Evolutionary conservation across 2,329 filamentous ascomycete species (phyloP), one percentile per base, ranked within the genome.

Genomic region (Teratosphaeria destructans): DNA sequence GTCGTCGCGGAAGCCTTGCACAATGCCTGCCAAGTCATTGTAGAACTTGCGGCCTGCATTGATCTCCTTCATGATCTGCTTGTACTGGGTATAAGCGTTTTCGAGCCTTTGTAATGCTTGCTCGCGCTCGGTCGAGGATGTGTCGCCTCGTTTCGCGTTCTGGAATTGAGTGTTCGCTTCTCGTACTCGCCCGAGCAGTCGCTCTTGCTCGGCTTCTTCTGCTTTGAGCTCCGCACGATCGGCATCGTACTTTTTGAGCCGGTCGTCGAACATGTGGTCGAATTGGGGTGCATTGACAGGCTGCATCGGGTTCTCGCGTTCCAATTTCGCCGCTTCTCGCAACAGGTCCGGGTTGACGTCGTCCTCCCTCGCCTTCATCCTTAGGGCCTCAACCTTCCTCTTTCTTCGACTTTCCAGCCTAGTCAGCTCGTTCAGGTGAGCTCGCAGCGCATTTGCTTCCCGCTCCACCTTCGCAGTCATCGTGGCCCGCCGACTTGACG

Each of bases 11-110:
- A 96, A 97, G 10, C 86, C 81, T 43, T 85, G 87, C 0, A 96
- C 89, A 63, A 97, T 91, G 74, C 88, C 89, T 54, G 88, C 89
- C 4, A 99, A 81, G 70, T 97, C 92, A 66, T 99, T 99, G 77
- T 97, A 99, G 72, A 99, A 99, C 72, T 94, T 96, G 57, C 93
- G 81, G 0, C 90, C 94, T 0, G 88, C 89, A 65, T 97, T 93
- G 2, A 96, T 81, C 70, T 97, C 96, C 64, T 84, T 89, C 60
- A 96, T 85, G 59, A 97, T 90, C 72, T 99, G 93, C 75, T 96
- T 96, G 78, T 97, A 97, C 75, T 93, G 95, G 74, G 91, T 85
- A 72, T 95, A 97, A 0, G 90, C 93, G 64, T 89, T 91, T 73
- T 97, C 93, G 10, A 99, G 79, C 62, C 83, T 85, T 74, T 99